phyloP scores from a whole-genome alignment of 441 rosid species.

The Hura crepitans region DNA sequence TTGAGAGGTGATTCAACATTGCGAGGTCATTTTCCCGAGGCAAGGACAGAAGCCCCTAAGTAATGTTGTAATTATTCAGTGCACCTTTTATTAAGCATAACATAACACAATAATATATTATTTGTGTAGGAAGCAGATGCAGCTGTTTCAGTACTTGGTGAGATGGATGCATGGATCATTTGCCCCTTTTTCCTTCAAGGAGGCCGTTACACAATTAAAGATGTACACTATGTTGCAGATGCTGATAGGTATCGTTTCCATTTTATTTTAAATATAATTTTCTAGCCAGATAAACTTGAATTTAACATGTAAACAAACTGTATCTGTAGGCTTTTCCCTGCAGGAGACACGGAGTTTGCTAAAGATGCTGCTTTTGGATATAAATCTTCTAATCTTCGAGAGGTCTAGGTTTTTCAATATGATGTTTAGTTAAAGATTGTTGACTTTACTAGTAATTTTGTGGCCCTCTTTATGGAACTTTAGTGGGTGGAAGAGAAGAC shows the following conservation, averaged over 20 bases:
- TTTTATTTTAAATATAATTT: conserved; percentile 13
- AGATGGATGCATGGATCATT: conserved; percentile 93
- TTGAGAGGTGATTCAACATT: conserved; percentile 96
- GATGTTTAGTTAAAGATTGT: not conserved
- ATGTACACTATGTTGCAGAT: conserved; percentile 92
- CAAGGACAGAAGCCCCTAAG: conserved; percentile 30
- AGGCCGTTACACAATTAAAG: conserved; percentile 86
- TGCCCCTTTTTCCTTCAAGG: conserved; percentile 99
- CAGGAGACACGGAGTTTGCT: conserved; percentile 96
- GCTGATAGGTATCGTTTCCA: conserved; percentile 53
- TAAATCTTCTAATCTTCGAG: conserved; percentile 81
- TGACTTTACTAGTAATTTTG: conserved; percentile 18
- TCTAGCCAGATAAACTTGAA: conserved; percentile 5
- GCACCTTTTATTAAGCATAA: conserved; percentile 3
- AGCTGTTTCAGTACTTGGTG: conserved; percentile 79
- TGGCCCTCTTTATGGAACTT: conserved; percentile 21
- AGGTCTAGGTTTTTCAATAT: conserved; percentile 43
- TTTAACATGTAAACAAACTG: conserved; percentile 15
- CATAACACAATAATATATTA: conserved; percentile 20
- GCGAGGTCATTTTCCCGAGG: conserved; percentile 99
- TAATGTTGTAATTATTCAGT: conserved; percentile 13
- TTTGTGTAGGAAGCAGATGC: conserved; percentile 83
- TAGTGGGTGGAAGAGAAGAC: conserved; percentile 99
- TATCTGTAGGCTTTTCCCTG: conserved; percentile 74
- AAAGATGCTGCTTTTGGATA: conserved; percentile 91